Evolutionary conservation across 2,329 filamentous ascomycete species (phyloP).

Genomic region (Metarhizium robertsii): DNA sequence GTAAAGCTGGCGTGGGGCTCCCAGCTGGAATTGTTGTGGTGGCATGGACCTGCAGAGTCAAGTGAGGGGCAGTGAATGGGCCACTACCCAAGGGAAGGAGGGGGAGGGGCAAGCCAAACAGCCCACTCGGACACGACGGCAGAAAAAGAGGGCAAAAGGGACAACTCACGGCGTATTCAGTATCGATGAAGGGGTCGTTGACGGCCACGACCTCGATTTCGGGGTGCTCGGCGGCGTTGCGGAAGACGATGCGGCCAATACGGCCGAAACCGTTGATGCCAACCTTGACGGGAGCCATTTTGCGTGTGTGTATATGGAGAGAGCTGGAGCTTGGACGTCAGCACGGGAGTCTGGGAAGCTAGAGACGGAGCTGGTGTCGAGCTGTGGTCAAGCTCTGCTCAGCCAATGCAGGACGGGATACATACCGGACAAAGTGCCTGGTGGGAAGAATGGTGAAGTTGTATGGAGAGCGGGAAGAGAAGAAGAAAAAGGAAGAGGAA

Average conservation of each 20-base stretch:
- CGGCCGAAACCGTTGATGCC: slow-evolving; percentile 99
- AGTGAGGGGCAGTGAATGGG: background rate
- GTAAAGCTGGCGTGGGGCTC: background rate
- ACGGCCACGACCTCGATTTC: slow-evolving; percentile 91
- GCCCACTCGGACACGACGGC: background rate
- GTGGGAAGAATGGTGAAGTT: slow-evolving; percentile 3
- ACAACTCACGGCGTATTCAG: slow-evolving; percentile 84
- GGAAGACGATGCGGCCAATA: slow-evolving; percentile 98
- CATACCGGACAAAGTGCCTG: slow-evolving; percentile 1
- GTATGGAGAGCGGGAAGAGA: background rate
- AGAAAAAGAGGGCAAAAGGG: background rate
- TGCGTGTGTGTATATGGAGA: slow-evolving; percentile 11
- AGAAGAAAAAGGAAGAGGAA: background rate
- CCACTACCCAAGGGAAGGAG: slow-evolving; percentile 2
- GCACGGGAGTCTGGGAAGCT: background rate
- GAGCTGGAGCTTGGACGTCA: slow-evolving; percentile 5
- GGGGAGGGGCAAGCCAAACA: slow-evolving; percentile 6
- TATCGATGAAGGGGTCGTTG: slow-evolving; percentile 99
- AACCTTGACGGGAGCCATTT: slow-evolving; percentile 56
- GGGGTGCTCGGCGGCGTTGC: slow-evolving; percentile 85
- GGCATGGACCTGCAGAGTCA: background rate
- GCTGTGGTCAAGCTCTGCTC: background rate
- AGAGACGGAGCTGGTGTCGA: background rate
- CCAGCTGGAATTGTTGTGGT: background rate
- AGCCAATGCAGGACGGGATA: background rate